Evolutionary conservation across 2,329 filamentous ascomycete genomes (phyloP), one percentile per base, ranked within the genome.

Genomic region (Fusarium palustre): DNA sequence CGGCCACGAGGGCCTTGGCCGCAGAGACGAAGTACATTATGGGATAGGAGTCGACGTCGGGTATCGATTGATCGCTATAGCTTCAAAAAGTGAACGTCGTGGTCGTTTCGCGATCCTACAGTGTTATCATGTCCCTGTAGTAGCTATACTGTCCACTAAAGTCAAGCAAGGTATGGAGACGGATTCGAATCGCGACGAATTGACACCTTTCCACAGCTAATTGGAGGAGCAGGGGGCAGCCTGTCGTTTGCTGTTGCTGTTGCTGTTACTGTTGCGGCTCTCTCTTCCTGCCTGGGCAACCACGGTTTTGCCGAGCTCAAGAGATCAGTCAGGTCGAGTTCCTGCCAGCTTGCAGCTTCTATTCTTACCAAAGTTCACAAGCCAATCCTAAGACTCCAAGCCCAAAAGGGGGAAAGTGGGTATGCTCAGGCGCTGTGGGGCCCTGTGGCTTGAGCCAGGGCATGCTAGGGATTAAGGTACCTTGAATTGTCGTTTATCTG

Each of bases 1-100:
- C 81, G 58, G 78, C 80, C 72, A 83, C 74, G 69, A 83, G 69
- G 52, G 81, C 75, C 78, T 78, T 81, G 78, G 83, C 82, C 59
- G 84, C 79, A 55, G 68, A 68, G 61, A 75, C 55, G 57, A 78
- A 71, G 65, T 74, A 68, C 78, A 79, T 79, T 59, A 38, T 63
- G 24, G 30, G 24, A 55, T 22, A 31, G 34, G 31, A 52, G 48
- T 52, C 20, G 48, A 53, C 24, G 48, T 41, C 22, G 34, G 67
- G 49, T 53, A 39, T 64, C 33, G 52, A 30, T 57, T 28, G 57
- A 56, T 58, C 50, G 48, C 28, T 52, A 43, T 60, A 45, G 54
- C 42, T 64, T 54, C 48, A 50, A 69, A 52, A 50, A 50, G n/a
- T 41, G 47, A 68, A 54, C 28, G 66, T 67, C 53, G 66, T 69